Percentiles rank a stretch among this genome's conserved stretches.
phyloP scores from a whole-genome alignment of 1,284 basidiomycete species.

The Ganoderma sinense region DNA sequence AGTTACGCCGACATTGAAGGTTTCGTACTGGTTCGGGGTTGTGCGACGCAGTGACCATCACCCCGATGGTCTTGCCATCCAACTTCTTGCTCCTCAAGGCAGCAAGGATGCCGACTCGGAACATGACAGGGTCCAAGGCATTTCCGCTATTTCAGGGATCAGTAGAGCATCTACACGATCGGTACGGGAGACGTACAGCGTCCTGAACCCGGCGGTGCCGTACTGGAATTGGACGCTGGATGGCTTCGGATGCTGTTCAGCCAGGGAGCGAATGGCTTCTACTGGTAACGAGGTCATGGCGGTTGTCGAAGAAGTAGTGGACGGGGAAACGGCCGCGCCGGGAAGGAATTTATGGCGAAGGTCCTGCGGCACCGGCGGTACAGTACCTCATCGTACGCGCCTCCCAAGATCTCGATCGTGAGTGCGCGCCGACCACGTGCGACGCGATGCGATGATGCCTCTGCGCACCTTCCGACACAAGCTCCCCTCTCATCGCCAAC shows the following conservation, averaged over 20 bases:
- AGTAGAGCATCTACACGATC: slow-evolving; percentile 10
- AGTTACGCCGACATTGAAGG: background rate
- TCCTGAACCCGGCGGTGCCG: slow-evolving; percentile 96
- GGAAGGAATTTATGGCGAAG: slow-evolving; percentile 19
- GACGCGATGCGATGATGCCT: slow-evolving; percentile 24
- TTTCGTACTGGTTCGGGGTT: slow-evolving; percentile 89
- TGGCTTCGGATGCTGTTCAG: slow-evolving; percentile 73
- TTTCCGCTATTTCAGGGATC: slow-evolving; percentile 60
- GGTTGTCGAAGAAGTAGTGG: slow-evolving; percentile 15
- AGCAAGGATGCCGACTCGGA: slow-evolving; percentile 92
- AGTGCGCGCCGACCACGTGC: slow-evolving; percentile 28
- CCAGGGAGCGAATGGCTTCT: slow-evolving; percentile 54
- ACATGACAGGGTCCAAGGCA: slow-evolving; percentile 91
- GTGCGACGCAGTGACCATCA: slow-evolving; percentile 99
- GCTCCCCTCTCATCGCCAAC: slow-evolving; percentile 10
- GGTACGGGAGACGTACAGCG: slow-evolving; percentile 67
- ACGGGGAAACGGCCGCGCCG: slow-evolving; percentile 7
- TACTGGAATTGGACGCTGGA: slow-evolving; percentile 77
- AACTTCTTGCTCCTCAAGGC: slow-evolving; percentile 90
- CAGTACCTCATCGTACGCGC: background rate
- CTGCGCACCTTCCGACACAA: background rate
- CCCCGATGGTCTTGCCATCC: slow-evolving; percentile 91
- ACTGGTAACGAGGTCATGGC: slow-evolving; percentile 53
- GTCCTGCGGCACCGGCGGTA: no score
- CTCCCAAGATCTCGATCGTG: slow-evolving; percentile 27